A percentile compares a stretch with the other conserved stretches of the same genome.
These are phyloP conservation scores for Trapa bicornis DNA, from an alignment of 345 rosid species.

Conservation along the genomic window DNA sequence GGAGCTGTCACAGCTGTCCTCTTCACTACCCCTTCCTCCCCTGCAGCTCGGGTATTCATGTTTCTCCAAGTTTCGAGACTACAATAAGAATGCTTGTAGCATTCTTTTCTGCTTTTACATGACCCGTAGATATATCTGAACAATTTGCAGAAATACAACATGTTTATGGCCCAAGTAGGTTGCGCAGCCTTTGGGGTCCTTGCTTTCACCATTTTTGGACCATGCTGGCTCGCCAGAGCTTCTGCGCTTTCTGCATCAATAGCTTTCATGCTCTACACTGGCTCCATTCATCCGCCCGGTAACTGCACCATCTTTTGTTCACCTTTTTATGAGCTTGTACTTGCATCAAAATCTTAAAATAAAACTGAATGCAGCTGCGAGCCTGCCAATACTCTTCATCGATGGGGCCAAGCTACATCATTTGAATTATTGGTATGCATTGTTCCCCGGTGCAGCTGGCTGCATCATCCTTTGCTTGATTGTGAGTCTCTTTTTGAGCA, in stretches of 20 bases:
- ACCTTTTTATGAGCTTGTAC: neutral
- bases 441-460: constrained; percentile 85
- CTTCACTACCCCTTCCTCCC: constrained; percentile 65
- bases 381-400: constrained; percentile 79
- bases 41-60: constrained; percentile 55
- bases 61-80: neutral
- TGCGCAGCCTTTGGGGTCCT: constrained; percentile 89
- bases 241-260: constrained; percentile 63
- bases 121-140: neutral
- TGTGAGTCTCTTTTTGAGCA: constrained; percentile 27
- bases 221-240: constrained; percentile 83
- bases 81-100: neutral
- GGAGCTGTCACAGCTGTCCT: constrained; percentile 91
- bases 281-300: constrained; percentile 87
- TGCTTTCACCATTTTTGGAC: constrained; percentile 55
- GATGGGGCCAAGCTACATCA: constrained; percentile 70
- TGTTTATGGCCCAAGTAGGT: constrained; percentile 85
- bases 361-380: constrained; percentile 47
- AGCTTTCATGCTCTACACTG: constrained; percentile 69
- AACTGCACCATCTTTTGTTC: neutral
- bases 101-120: neutral
- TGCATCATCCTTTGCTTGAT: constrained; percentile 65
- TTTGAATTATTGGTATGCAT: constrained; percentile 61
- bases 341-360: neutral
- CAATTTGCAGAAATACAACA: constrained; percentile 72